Evolutionary conservation across 257 asterid species (phyloP), one percentile per base, ranked within the genome.

Genomic region (Solanum ossicruentum): DNA sequence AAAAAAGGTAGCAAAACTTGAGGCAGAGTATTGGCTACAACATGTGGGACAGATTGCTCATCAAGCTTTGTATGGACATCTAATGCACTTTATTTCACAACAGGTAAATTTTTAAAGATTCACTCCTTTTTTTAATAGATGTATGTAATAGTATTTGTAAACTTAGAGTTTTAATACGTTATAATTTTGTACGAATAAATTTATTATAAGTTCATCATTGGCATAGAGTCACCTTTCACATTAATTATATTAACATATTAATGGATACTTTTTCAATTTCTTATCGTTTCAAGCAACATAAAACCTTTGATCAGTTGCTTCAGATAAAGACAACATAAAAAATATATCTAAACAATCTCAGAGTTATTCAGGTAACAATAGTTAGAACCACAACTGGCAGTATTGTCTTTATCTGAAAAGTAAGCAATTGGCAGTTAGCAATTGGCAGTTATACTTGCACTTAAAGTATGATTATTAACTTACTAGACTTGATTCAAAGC

Each of bases 251-350:
- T 52, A 32, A 80, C 93, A 94, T 93, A 80, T 88, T 94, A 85
- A 85, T 90, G 92, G 99, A 96, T 92, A 98, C 99, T 87, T 95
- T 94, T 81, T 97, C 95, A 28, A 84, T 96, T 45, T 94, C 98
- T 6, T 98, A 96, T 85, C 99, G 98, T 87, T 94, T 93, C 93
- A 87, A 93, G 91, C 92, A 92, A 51, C 90, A 87, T 86, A 98
- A 98, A 83, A 96, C 98, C 85, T 92, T 98, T 58, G 99, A 96
- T 82, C 89, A 89, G 86, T 88, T 96, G 89, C 99, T 96, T 88
- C 92, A 93, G 3, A 28, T 28, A 28, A 28, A 28, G 32, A 28
- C 32, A 28, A 28, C 32, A 2, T 28, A 28, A 28, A 28, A 28
- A 28, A 89, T 63, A 69, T 75, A 67, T 72, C 91, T 3, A 94